Evolutionary conservation across 2,329 filamentous ascomycete genomes (phyloP).

Genomic region (Rasamsonia emersonii): DNA sequence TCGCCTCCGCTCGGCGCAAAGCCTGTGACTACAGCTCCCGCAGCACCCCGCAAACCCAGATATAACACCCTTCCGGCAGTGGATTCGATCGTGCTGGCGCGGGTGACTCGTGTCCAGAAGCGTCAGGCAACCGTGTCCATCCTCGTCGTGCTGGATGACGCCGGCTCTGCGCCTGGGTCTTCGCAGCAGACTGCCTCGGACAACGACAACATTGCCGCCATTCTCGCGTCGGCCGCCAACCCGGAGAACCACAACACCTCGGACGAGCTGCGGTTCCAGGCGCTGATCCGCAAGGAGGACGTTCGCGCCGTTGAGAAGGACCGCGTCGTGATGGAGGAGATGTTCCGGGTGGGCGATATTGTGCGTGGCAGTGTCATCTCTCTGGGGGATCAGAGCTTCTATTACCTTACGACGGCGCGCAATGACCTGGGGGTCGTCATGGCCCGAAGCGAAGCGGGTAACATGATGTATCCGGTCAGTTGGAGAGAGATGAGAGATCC

Average conservation of each 20-base stretch:
- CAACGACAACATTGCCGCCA: conserved; percentile 29
- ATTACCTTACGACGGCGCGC: conserved; percentile 84
- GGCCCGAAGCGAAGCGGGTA: conserved; percentile 78
- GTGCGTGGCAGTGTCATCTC: conserved; percentile 83
- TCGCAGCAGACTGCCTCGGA: conserved; percentile 16
- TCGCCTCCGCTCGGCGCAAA: too few relatives aligned
- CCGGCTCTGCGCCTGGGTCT: conserved; percentile 5
- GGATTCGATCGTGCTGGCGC: conserved; percentile 69
- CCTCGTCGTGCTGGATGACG: conserved; percentile 58
- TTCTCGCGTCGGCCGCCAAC: conserved; percentile 30
- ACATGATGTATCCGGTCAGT: conserved; percentile 84
- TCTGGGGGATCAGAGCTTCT: conserved; percentile 86
- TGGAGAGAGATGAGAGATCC: conserved; percentile 93
- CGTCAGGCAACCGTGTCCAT: conserved; percentile 81
- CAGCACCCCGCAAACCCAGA: conserved; percentile 33
- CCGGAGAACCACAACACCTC: conserved; percentile 38
- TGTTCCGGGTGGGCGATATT: conserved; percentile 86
- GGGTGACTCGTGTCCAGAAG: conserved; percentile 75
- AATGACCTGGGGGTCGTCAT: conserved; percentile 93
- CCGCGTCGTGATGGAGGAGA: conserved; percentile 81
- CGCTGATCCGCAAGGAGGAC: conserved; percentile 78
- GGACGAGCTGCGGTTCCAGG: conserved; percentile 66
- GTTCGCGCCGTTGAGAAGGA: conserved; percentile 94
- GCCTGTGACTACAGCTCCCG: conserved; percentile 3
- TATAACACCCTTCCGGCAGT: conserved; percentile 75